A percentile compares a stretch with the other conserved stretches of the same genome.
These are phyloP conservation scores for Theobroma grandiflorum DNA, from an alignment of 441 rosid species.

Conservation along the genomic window DNA sequence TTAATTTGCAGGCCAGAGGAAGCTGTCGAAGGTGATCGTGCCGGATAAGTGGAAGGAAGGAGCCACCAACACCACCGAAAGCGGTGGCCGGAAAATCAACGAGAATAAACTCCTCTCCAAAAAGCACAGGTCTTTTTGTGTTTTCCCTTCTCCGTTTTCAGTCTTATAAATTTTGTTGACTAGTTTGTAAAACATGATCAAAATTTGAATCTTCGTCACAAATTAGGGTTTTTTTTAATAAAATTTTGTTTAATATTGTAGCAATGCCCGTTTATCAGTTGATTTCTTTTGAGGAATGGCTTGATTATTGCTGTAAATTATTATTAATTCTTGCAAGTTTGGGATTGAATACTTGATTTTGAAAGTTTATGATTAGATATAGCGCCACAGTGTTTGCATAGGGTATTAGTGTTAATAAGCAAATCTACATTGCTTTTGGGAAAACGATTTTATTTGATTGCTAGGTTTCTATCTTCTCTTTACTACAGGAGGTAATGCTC, in stretches of 20 bases:
- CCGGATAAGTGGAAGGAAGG: conserved; percentile 99
- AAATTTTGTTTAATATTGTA: neutral
- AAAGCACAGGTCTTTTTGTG: conserved; percentile 58
- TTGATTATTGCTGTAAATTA: conserved; percentile 1
- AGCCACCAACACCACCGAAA: conserved; percentile 89
- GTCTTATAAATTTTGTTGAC: neutral
- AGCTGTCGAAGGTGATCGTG: conserved; percentile 90
- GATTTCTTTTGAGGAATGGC: neutral
- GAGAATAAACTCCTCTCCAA: conserved; percentile 98
- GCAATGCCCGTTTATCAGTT: neutral
- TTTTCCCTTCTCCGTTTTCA: neutral
- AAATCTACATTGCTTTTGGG: too few relatives aligned
- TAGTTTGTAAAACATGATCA: neutral
- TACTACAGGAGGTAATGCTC: neutral
- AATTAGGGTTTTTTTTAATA: neutral
- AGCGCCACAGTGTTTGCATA: neutral
- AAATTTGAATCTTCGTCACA: neutral
- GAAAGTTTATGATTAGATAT: neutral
- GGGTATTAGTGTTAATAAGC: neutral
- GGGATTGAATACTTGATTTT: neutral
- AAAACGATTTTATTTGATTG: neutral
- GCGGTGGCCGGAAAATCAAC: conserved; percentile 95
- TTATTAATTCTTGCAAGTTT: neutral
- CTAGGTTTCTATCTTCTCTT: neutral
- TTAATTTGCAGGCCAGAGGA: conserved; percentile 74